These are phyloP conservation scores for Lactarius psammicola DNA, from an alignment of 768 basidiomycete genomes.

Conservation along the genomic window DNA sequence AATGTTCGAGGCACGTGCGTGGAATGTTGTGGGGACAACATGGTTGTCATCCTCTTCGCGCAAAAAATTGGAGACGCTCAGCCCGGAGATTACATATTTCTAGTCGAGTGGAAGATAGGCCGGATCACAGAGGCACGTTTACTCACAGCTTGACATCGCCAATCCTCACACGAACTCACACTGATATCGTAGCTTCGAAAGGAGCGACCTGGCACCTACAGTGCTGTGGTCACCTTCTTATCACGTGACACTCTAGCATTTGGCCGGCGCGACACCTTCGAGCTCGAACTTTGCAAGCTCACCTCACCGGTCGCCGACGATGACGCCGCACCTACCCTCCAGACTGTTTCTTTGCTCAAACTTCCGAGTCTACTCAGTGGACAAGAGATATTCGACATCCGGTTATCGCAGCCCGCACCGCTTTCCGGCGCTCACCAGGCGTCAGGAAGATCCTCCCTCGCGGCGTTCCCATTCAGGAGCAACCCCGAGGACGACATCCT, in stretches of 20 bases:
- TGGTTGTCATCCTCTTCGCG: slow-evolving; percentile 11
- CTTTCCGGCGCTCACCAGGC: background rate
- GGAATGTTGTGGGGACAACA: slow-evolving; percentile 22
- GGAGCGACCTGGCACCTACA: background rate
- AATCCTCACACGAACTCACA: background rate
- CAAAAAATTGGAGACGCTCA: background rate
- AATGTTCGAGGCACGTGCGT: background rate
- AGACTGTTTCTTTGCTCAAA: slow-evolving; percentile 4
- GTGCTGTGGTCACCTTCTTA: slow-evolving; percentile 13
- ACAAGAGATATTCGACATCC: slow-evolving; percentile 7
- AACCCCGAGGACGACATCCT: slow-evolving; percentile 17
- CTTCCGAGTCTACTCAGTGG: slow-evolving; percentile 10
- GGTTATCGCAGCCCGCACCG: slow-evolving; percentile 12
- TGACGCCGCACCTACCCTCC: slow-evolving; percentile 1
- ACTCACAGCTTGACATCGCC: background rate
- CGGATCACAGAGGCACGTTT: slow-evolving; percentile 14
- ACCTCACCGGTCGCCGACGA: background rate
- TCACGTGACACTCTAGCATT: slow-evolving; percentile 11
- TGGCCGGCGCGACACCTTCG: background rate
- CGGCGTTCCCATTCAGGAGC: slow-evolving; percentile 17
- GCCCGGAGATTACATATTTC: slow-evolving; percentile 6
- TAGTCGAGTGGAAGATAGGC: slow-evolving; percentile 17
- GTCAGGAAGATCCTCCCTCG: background rate
- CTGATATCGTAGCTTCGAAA: slow-evolving; percentile 9
- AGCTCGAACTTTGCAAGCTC: slow-evolving; percentile 13